Evolutionary conservation across 768 basidiomycete genomes (phyloP).

Genomic region (Melanogaster broomeanus): DNA sequence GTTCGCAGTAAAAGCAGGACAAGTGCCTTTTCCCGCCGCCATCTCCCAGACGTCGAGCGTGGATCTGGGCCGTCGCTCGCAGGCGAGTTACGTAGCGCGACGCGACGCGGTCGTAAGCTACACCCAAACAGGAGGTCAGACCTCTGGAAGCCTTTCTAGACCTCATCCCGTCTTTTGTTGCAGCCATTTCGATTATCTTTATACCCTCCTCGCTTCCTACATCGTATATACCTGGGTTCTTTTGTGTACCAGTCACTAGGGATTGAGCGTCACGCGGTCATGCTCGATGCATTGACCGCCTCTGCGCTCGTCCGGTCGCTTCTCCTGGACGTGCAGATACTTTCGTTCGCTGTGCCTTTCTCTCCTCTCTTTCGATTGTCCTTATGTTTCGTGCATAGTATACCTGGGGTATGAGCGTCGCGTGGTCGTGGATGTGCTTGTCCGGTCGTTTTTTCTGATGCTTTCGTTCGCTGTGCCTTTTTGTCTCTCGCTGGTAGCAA

Average conservation of each 20-base stretch:
- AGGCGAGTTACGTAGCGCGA: slow-evolving; percentile 4
- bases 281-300: slow-evolving; percentile 11
- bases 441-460: slow-evolving; percentile 7
- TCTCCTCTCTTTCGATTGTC: not conserved
- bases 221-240: not conserved
- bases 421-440: not conserved
- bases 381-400: not conserved
- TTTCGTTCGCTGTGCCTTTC: slow-evolving; percentile 12
- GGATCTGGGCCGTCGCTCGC: not conserved
- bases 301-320: slow-evolving; percentile 5
- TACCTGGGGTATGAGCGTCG: not conserved
- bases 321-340: not conserved
- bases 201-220: not conserved
- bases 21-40: slow-evolving; percentile 8
- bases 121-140: slow-evolving; percentile 3
- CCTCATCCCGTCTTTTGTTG: not conserved
- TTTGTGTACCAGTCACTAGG: not conserved
- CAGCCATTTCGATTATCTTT: not conserved
- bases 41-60: slow-evolving; percentile 2
- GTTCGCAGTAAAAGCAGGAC: slow-evolving; percentile 1
- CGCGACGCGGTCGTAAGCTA: slow-evolving; percentile 12
- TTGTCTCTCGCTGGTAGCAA: slow-evolving; percentile 6
- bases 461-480: slow-evolving; percentile 12
- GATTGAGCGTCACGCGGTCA: not conserved
- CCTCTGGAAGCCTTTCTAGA: slow-evolving; percentile 16